phyloP scores from a whole-genome alignment of 2,329 filamentous ascomycete genomes.

The Sporothrix sp. region DNA sequence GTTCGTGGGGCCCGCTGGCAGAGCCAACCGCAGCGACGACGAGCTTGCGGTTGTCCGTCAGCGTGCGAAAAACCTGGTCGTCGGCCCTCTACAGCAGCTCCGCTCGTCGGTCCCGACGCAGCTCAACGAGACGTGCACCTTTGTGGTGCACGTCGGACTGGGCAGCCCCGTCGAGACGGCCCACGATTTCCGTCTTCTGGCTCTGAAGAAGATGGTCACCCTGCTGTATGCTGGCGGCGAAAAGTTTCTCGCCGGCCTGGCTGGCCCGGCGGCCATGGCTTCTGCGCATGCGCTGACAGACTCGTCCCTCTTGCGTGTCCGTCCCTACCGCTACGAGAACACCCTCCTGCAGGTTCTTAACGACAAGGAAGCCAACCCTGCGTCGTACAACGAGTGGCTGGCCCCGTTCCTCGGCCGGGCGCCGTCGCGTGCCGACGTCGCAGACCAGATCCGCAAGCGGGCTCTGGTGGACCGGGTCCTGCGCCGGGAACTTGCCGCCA shows the following conservation, averaged over 20 bases:
- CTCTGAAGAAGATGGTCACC: slow-evolving; percentile 2
- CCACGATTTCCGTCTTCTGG: neutral
- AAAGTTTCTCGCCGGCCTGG: neutral
- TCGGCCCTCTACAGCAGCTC: neutral
- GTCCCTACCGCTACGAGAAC: neutral
- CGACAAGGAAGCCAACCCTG: neutral
- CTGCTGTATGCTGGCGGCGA: slow-evolving; percentile 2
- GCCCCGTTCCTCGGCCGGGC: neutral
- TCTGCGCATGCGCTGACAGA: neutral
- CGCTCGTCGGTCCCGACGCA: neutral
- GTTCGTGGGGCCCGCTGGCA: neutral
- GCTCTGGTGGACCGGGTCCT: neutral
- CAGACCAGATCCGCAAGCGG: neutral
- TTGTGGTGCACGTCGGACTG: slow-evolving; percentile 4
- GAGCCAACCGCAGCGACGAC: neutral
- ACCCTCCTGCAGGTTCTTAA: neutral
- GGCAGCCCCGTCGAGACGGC: neutral
- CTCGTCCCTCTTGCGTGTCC: neutral
- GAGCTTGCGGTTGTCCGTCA: neutral
- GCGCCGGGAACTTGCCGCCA: neutral
- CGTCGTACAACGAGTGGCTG: neutral
- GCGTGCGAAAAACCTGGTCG: neutral
- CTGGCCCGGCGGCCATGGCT: neutral
- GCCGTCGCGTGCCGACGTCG: neutral
- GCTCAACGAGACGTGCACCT: neutral